A percentile compares a stretch with the other conserved stretches of the same genome.
phyloP scores from a whole-genome alignment of 208 protist species.

The Leishmania tropica region DNA sequence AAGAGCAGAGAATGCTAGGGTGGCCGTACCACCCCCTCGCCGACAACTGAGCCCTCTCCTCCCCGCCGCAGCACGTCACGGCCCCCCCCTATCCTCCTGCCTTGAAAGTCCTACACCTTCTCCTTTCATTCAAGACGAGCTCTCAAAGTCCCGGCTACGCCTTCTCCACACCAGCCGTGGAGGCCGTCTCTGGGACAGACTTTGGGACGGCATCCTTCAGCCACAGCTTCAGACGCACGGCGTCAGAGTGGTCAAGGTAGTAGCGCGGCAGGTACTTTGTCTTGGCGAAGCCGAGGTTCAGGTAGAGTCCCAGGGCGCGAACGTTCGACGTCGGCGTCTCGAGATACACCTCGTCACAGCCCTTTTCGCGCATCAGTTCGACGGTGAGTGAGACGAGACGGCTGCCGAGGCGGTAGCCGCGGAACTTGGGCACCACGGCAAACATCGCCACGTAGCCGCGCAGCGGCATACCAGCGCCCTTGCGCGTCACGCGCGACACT shows the following conservation, averaged over 20 bases:
- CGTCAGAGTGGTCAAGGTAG: constrained; percentile 95
- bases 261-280: constrained; percentile 86
- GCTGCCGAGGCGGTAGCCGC: constrained; percentile 91
- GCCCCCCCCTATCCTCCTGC: no score
- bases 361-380: constrained; percentile 92
- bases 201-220: constrained; percentile 59
- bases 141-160: neutral
- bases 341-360: constrained; percentile 94
- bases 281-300: constrained; percentile 96
- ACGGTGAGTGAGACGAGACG: constrained; percentile 90
- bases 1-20: neutral
- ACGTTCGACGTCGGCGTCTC: constrained; percentile 95
- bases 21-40: neutral
- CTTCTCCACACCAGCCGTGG: neutral
- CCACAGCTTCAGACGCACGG: constrained; percentile 95
- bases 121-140: neutral
- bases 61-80: no score
- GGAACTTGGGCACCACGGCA: constrained; percentile 93
- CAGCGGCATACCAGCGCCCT: constrained; percentile 58
- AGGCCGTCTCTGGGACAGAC: neutral
- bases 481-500: constrained; percentile 86
- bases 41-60: neutral
- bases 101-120: neutral
- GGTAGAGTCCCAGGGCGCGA: constrained; percentile 94
- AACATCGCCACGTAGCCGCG: constrained; percentile 99